Percentiles rank a stretch among this genome's conserved stretches.
Evolutionary conservation across 768 basidiomycete species (phyloP).

Genomic region (Fistulinella prunicolor): DNA sequence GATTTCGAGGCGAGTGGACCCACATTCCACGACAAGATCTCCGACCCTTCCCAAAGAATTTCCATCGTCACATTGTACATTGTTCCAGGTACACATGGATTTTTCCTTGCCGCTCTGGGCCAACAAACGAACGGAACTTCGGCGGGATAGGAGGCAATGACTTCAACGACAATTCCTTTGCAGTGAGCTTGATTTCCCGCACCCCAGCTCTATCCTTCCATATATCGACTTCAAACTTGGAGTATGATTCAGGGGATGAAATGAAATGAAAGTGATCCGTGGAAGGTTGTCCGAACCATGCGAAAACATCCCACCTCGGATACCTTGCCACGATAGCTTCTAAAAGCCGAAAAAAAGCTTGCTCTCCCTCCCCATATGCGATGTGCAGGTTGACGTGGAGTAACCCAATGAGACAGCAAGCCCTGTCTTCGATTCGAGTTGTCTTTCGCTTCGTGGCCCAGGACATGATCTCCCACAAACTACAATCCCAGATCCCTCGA

Average conservation of each 20-base stretch:
- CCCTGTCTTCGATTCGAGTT: neutral
- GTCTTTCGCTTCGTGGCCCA: neutral
- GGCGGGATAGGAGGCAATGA: slow-evolving; percentile 5
- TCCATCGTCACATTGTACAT: neutral
- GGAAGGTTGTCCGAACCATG: slow-evolving; percentile 13
- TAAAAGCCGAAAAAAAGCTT: slow-evolving; percentile 18
- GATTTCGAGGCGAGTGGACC: neutral
- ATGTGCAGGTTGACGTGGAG: slow-evolving; percentile 16
- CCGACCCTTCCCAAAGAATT: neutral
- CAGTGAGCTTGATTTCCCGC: slow-evolving; percentile 2
- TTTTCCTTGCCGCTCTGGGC: neutral
- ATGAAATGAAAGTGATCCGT: slow-evolving; percentile 9
- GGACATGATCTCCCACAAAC: slow-evolving; percentile 11
- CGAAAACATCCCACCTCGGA: slow-evolving; percentile 11
- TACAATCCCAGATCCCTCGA: neutral
- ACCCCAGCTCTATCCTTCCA: slow-evolving; percentile 1
- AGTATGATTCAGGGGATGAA: slow-evolving; percentile 13
- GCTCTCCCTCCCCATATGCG: slow-evolving; percentile 21
- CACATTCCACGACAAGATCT: slow-evolving; percentile 3
- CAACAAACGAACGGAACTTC: neutral
- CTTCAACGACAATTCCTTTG: neutral
- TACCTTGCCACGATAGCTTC: slow-evolving; percentile 3
- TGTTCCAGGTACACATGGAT: neutral
- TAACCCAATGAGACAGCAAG: neutral
- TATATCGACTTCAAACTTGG: neutral